These are phyloP conservation scores for Pinus albicaulis DNA, from an alignment of 75 land plant genomes.

Conservation along the genomic window DNA sequence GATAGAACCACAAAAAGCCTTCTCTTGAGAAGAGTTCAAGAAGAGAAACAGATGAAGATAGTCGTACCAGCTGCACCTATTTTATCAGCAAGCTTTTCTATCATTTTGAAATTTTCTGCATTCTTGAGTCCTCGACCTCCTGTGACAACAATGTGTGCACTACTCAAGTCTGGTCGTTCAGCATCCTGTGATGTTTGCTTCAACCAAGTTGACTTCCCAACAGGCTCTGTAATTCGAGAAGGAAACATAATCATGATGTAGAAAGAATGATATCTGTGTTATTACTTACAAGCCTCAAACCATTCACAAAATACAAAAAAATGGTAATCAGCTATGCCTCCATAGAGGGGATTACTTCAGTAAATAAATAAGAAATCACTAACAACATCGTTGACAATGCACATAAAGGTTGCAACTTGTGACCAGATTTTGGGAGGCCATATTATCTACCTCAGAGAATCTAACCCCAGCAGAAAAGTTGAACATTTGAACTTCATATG, in stretches of 20 bases:
- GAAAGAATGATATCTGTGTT: no score
- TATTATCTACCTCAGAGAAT: no score
- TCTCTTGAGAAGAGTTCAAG: neutral
- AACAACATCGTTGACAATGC: neutral
- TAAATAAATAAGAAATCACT: neutral
- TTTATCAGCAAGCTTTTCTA: conserved; percentile 95
- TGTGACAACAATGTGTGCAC: conserved; percentile 87
- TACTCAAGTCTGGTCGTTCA: conserved; percentile 97
- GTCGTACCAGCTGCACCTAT: conserved; percentile 92
- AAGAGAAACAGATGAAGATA: neutral
- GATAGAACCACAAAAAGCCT: neutral
- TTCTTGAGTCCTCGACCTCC: conserved; percentile 93
- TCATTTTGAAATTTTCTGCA: conserved; percentile 86
- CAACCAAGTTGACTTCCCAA: conserved; percentile 76
- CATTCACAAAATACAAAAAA: neutral
- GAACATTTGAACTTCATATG: neutral
- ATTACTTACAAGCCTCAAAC: neutral
- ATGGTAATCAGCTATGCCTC: neutral
- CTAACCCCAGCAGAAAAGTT: neutral
- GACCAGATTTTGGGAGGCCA: no score
- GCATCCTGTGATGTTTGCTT: conserved; percentile 65
- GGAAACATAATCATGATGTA: neutral
- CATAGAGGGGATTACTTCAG: neutral
- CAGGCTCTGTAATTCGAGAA: conserved; percentile 33
- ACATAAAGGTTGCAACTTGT: neutral